Evolutionary conservation across 2,329 filamentous ascomycete species (phyloP).

Genomic region (Talaromyces sp.): DNA sequence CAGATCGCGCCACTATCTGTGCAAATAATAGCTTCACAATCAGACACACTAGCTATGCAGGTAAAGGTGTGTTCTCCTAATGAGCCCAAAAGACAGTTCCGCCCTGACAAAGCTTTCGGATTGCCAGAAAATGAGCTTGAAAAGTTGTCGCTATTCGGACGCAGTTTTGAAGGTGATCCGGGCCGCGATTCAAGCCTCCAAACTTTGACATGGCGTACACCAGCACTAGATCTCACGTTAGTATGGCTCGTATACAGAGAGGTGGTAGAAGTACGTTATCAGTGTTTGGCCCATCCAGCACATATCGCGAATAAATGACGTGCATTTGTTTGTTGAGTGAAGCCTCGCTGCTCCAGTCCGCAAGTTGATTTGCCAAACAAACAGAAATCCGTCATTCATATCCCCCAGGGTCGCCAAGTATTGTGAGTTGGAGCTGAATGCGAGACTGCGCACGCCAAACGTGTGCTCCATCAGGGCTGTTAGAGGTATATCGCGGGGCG

Average conservation of each 20-base stretch:
- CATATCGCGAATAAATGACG: conserved; percentile 79
- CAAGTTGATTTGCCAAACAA: conserved; percentile 83
- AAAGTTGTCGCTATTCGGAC: conserved; percentile 43
- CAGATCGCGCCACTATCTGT: conserved; percentile 89
- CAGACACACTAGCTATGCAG: conserved; percentile 68
- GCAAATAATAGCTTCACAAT: conserved; percentile 74
- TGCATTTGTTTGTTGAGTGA: conserved; percentile 87
- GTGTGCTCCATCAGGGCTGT: conserved; percentile 85
- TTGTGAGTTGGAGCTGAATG: conserved; percentile 82
- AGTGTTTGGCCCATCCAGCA: conserved; percentile 83
- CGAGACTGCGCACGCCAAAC: conserved; percentile 81
- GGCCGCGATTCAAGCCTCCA: conserved; percentile 71
- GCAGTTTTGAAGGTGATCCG: conserved; percentile 62
- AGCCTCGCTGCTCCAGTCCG: conserved; percentile 75
- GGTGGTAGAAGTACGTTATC: conserved; percentile 57
- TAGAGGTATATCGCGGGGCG: conserved; percentile 74
- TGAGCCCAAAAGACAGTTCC: conserved; percentile 80
- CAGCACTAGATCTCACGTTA: conserved; percentile 48
- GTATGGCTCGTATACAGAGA: conserved; percentile 17
- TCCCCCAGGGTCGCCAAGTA: conserved; percentile 85
- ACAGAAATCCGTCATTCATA: conserved; percentile 89
- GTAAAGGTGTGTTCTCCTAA: conserved; percentile 83
- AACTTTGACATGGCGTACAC: conserved; percentile 86
- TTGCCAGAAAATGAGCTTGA: conserved; percentile 36
- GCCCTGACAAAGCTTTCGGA: conserved; percentile 72